These are phyloP conservation scores for Scheffersomyces titani DNA, from an alignment of 1,139 yeast genomes.

Conservation along the genomic window DNA sequence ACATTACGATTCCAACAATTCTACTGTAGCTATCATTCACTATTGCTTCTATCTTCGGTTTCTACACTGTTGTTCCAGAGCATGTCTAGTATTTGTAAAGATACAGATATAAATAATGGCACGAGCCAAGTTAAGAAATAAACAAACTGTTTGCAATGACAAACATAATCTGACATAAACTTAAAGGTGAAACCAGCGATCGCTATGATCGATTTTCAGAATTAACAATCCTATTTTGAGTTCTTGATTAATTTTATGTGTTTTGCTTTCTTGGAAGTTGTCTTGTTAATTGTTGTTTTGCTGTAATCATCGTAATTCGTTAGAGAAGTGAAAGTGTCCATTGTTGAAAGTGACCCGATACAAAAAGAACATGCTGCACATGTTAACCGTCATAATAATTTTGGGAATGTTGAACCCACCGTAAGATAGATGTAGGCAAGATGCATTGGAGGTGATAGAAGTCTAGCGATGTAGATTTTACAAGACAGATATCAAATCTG, in stretches of 20 bases:
- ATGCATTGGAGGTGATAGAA: background rate
- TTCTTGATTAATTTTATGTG: background rate
- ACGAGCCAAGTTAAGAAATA: background rate
- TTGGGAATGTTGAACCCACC: background rate
- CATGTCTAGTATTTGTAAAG: background rate
- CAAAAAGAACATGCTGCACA: background rate
- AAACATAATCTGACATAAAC: background rate
- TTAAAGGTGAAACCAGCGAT: background rate
- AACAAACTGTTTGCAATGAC: background rate
- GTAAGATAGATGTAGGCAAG: background rate
- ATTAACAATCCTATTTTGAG: background rate
- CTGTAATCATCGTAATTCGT: background rate
- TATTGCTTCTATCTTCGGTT: background rate
- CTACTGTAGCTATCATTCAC: background rate
- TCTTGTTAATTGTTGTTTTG: background rate
- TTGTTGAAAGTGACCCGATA: background rate
- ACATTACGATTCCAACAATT: background rate
- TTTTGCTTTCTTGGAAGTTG: too few relatives aligned
- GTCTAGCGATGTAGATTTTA: background rate
- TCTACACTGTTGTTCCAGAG: background rate
- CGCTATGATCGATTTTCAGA: background rate
- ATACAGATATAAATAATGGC: background rate
- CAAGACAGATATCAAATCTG: background rate
- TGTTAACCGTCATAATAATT: background rate
- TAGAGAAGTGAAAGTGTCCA: background rate